Evolutionary conservation across 352 stramenopile genomes (phyloP), one percentile per base, ranked within the genome.

Genomic region (Globisporangium okanoganense): DNA sequence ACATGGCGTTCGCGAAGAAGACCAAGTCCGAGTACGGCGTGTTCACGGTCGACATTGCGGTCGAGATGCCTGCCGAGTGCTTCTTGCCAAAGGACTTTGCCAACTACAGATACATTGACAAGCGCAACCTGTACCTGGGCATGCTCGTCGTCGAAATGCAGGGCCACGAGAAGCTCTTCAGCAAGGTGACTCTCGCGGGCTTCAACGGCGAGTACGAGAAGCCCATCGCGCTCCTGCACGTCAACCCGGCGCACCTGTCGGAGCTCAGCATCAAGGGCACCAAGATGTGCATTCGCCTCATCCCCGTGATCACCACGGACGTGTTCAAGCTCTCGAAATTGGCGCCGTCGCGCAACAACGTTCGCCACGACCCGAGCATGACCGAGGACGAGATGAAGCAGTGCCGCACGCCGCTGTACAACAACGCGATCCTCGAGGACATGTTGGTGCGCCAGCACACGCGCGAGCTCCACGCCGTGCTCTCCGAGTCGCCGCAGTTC

Each of bases 381-480:
- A 89, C 76, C 0, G 81, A 92, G 54, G 60, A 84, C 3, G 79
- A 89, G 55, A 88, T 87, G 73, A 77, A 74, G 58, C 64, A 74
- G 43, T 85, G 81, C 62, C 74, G 74, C 51, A 97, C 88, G 9
- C 90, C 90, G 20, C 73, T 83, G 47, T 97, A 97, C 83, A 97
- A 97, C 70, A 96, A 92, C 58, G 72, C 81, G 5, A 90, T 97
- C 20, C 62, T 97, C n/a, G 90, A 97, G 61, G 90, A 97, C 62
- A 93, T 96, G 85, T 78, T 85, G 70, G 66, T 95, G 43, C 77
- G 77, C 2, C 71, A 85, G 27, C 90, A 97, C 63, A 90, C 92
- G 31, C 67, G 82, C 33, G 81, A 92, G 48, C 79, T 97, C 13
- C 87, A 97, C 61, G 65, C 72, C 1, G 76, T 72, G 31, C 61